phyloP scores from a whole-genome alignment of 805 yeast species.

The Starmerella tilneyi region DNA sequence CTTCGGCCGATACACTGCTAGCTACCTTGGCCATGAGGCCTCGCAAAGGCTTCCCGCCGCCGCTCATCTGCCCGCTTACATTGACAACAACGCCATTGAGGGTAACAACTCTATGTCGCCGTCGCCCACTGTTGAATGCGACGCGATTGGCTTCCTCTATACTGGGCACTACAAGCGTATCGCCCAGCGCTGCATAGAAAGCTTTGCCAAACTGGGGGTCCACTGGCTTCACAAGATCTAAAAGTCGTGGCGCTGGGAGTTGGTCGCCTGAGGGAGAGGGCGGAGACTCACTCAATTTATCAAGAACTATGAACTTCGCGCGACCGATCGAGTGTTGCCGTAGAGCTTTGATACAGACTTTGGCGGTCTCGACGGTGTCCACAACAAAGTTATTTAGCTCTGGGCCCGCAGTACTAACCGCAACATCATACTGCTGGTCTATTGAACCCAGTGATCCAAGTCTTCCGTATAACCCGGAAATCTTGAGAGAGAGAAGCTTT shows the following conservation, averaged over 20 bases:
- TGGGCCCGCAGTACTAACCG: conserved; percentile 90
- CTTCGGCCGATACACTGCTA: conserved; percentile 14
- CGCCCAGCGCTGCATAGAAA: conserved; percentile 73
- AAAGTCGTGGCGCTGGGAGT: conserved; percentile 52
- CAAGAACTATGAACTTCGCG: conserved; percentile 74
- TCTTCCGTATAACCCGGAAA: conserved; percentile 79
- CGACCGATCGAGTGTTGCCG: conserved; percentile 77
- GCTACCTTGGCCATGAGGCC: conserved; percentile 55
- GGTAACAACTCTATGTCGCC: conserved; percentile 81
- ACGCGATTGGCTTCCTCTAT: conserved; percentile 73
- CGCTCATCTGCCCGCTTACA: conserved; percentile 89
- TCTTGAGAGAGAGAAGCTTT: conserved; percentile 56
- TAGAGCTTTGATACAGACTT: conserved; percentile 68
- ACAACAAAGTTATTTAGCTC: conserved; percentile 89
- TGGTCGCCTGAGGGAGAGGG: conserved; percentile 35
- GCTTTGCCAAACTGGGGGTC: conserved; percentile 71
- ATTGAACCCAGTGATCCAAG: conserved; percentile 88
- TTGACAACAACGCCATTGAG: conserved; percentile 86
- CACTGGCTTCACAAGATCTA: conserved; percentile 65
- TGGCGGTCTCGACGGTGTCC: conserved; percentile 62
- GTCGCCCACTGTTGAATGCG: conserved; percentile 57
- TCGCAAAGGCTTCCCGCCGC: conserved; percentile 68
- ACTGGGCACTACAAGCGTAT: conserved; percentile 77
- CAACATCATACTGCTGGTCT: conserved; percentile 80
- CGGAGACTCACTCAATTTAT: conserved; percentile 48